Conservation (phyloP, 129 eudicot species). For the Calendula officinalis region DNA sequence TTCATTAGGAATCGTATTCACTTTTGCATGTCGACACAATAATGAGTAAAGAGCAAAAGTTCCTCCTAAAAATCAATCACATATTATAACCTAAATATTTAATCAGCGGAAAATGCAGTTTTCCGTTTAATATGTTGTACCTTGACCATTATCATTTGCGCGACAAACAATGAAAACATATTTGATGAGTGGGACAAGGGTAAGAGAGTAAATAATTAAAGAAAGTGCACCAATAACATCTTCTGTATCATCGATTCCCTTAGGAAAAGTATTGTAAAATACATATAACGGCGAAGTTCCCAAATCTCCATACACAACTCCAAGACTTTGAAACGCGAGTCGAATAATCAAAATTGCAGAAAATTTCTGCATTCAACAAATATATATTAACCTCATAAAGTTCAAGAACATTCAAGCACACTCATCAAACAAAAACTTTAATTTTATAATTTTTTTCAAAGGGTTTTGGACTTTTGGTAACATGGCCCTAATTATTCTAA, state of each 20-base stretch:
- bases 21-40: conserved; percentile 9
- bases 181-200: conserved; percentile 72
- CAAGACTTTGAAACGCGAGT: too few relatives aligned
- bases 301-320: conserved; percentile 17
- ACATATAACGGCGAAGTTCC: conserved; percentile 18
- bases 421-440: too few relatives aligned
- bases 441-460: too few relatives aligned
- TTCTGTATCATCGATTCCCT: conserved; percentile 51
- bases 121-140: too few relatives aligned
- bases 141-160: conserved; percentile 14
- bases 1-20: conserved; percentile 8
- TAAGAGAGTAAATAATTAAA: conserved; percentile 74
- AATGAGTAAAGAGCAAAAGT: conserved; percentile 15
- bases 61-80: conserved; percentile 14
- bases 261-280: conserved; percentile 56
- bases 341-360: too few relatives aligned
- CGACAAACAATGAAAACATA: conserved; percentile 83
- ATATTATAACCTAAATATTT: too few relatives aligned
- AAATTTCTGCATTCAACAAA: too few relatives aligned
- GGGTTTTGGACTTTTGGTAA: too few relatives aligned
- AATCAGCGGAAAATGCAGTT: too few relatives aligned
- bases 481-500: too few relatives aligned
- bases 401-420: too few relatives aligned
- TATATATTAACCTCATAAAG: too few relatives aligned
- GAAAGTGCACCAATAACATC: conserved; percentile 76